Base-by-base conservation (phyloP, 164 flowering plant genomes). In the Kingdonia uniflora region DNA sequence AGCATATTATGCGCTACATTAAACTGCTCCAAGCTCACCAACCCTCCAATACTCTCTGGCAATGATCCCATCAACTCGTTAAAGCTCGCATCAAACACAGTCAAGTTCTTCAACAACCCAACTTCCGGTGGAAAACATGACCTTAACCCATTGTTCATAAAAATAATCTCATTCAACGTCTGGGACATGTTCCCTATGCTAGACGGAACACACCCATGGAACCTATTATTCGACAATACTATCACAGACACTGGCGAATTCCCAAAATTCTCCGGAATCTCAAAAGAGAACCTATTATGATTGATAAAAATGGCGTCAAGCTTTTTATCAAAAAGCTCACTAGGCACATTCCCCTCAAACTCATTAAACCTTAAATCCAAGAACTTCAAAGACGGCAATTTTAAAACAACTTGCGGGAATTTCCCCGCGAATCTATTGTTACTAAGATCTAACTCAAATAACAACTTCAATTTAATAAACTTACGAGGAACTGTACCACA, bases 191-290 rank as follows among this genome's bases (percentile, higher is more conserved):
- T 84, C 0, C 85, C 94, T 19, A 91, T 22, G 42, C 92, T 75
- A 12, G 88, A 65, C 16, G 98, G 96, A 0, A 91, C 52, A 42
- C 98, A 91, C 1, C 96, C 96, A 8, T 71, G 73, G 62, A 87
- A 78, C 45, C 72, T 74, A 56, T 91, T 91, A 69, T 78, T 79
- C 14, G 95, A 95, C 3, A 91, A 55, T 5, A 91, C 98, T 22
- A 84, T 76, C 17, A 91, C 96, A 0, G 98, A 91, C 0, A 80
- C 96, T 20, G 96, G 96, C 3, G 96, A 91, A 63, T 84, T 85
- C 0, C 96, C 98, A 16, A 91, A 61, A 49, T 87, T 91, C 22
- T 76, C 82, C 7, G 98, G 98, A 14, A 87, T 60, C 21, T 74
- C 75, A 26, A 79, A 87, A 14, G 55, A 52, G 55, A 91, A 87